Evolutionary conservation across 1,284 basidiomycete genomes (phyloP), one percentile per base, ranked within the genome.

Genomic region (Athelia sp.): DNA sequence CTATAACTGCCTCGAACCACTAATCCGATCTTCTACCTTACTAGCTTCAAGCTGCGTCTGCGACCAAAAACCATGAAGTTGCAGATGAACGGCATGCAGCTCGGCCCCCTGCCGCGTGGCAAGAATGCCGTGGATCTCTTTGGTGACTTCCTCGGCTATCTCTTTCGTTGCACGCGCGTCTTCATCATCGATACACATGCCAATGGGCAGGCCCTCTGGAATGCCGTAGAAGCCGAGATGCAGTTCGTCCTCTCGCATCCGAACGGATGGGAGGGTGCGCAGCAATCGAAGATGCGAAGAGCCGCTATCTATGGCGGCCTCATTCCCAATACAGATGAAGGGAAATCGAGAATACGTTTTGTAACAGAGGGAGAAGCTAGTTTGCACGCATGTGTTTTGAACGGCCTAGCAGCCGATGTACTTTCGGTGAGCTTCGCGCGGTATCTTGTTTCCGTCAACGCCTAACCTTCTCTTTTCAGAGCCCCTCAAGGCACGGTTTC

Each of bases 311-410:
- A 79, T 54, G 87, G 82, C 4, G 77, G 77, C 11, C 63, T 90
- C 26, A 81, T 90, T 23, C 78, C 83, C 1, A 82, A 87, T 60
- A 85, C 82, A 1, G 81, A 82, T 56, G 81, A 79, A 50, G 85
- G 83, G 3, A 79, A 79, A 54, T 76, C 84, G 1, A 71, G 83
- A 46, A 85, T 90, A 55, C 71, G 82, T 26, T 88, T 90, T 56
- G 86, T 90, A 34, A 88, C 85, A 1, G 87, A 89, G 61, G 87
- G 86, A 47, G 87, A 90, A 66, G 87, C 87, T 0, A 87, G 84
- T 71, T 67, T 89, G 58, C 87, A 89, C 59, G 82, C 84, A 1
- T 89, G 85, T 64, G 81, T 88, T 3, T 65, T 86, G 55, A 88
- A 80, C 58, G 86, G 84, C 1, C 73, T 88, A 2, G 85, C 85